Percentiles rank a stretch among this genome's conserved stretches.
Conservation (phyloP, 2,329 filamentous ascomycete genomes). For the Penicillium sp. region DNA sequence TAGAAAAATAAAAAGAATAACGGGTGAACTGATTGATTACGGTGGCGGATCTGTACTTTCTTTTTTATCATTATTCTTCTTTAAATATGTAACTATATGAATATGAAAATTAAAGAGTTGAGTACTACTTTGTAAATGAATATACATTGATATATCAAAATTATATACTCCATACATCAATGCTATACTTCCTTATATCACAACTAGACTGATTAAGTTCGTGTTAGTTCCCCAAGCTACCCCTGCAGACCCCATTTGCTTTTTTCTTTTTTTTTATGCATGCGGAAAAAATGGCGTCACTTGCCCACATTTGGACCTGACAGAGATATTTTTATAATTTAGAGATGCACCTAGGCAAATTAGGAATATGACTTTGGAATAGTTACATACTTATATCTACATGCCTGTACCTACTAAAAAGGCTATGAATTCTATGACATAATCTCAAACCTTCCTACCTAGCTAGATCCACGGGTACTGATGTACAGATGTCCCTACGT, state of each 20-base stretch:
- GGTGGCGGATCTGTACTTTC: slow-evolving; percentile 2
- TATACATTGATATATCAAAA: not conserved
- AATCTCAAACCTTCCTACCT: slow-evolving; percentile 1
- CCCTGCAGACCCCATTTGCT: slow-evolving; percentile 16
- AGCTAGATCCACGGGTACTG: too few species aligned
- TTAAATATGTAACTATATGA: not conserved
- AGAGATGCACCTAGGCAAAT: not conserved
- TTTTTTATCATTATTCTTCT: not conserved
- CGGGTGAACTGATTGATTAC: slow-evolving; percentile 3
- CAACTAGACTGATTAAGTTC: slow-evolving; percentile 9
- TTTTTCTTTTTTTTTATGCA: slow-evolving; percentile 12
- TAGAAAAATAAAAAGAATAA: not conserved
- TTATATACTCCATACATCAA: not conserved
- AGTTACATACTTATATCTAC: not conserved
- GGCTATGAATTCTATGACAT: slow-evolving; percentile 6
- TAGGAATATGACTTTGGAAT: not conserved
- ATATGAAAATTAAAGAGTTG: not conserved
- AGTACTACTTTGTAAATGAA: not conserved
- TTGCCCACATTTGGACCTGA: not conserved
- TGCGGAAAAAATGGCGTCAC: slow-evolving; percentile 13
- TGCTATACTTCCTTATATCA: not conserved
- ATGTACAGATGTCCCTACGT: too few species aligned
- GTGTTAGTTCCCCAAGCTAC: slow-evolving; percentile 16
- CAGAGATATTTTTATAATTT: not conserved
- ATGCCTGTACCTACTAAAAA: not conserved